Conservation (phyloP, 2,329 filamentous ascomycete genomes). For the Penicillium olsonii region DNA sequence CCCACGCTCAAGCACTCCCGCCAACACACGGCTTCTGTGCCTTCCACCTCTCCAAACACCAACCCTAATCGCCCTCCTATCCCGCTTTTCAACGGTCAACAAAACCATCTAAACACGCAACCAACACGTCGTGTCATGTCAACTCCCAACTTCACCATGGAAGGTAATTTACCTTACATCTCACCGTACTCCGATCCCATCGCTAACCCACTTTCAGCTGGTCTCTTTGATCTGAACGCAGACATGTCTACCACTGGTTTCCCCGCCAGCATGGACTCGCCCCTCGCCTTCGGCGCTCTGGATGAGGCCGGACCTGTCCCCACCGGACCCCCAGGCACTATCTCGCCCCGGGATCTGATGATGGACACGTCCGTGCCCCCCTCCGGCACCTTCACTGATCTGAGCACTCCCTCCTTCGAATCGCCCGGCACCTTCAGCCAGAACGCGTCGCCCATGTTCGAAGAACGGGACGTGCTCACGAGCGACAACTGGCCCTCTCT, state of each 20-base stretch:
- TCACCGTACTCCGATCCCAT: not conserved
- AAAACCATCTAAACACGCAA: conserved; percentile 30
- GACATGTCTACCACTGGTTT: conserved; percentile 27
- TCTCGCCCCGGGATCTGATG: conserved; percentile 81
- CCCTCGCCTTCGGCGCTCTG: conserved; percentile 18
- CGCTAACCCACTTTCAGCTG: conserved; percentile 25
- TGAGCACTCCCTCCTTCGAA: conserved; percentile 80
- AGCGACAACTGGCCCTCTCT: conserved; percentile 75
- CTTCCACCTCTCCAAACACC: conserved; percentile 38
- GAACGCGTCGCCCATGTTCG: conserved; percentile 77
- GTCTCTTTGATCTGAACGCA: conserved; percentile 28
- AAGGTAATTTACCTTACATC: conserved; percentile 40
- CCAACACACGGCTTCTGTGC: conserved; percentile 41
- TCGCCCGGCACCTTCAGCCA: conserved; percentile 71
- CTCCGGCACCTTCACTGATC: conserved; percentile 76
- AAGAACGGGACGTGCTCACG: conserved; percentile 56
- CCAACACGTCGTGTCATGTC: conserved; percentile 43
- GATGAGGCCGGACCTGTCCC: conserved; percentile 27
- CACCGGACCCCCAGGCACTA: conserved; percentile 56
- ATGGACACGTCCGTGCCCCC: conserved; percentile 77
- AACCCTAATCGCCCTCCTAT: conserved; percentile 44
- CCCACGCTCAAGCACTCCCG: conserved; percentile 33
- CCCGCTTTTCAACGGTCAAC: conserved; percentile 39
- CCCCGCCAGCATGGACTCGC: conserved; percentile 15
- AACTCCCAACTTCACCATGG: conserved; percentile 35